phyloP scores from a whole-genome alignment of 2,329 filamentous ascomycete genomes.

The Salinomyces thailandicus region DNA sequence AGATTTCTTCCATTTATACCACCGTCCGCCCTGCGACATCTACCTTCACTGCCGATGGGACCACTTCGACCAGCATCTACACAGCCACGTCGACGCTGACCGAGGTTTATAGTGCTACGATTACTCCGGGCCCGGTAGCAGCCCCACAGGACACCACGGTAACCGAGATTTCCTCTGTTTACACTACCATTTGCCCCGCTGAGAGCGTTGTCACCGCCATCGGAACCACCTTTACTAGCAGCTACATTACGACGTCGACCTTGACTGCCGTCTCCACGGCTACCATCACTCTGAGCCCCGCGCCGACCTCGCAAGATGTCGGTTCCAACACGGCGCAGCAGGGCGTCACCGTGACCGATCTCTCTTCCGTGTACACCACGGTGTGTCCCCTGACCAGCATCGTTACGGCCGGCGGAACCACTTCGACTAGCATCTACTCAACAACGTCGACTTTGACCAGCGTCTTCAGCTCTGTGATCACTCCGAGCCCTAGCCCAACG shows the following conservation, averaged over 20 bases:
- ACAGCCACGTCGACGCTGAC: constrained; percentile 10
- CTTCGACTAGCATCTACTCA: constrained; percentile 1
- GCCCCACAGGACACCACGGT: constrained; percentile 2
- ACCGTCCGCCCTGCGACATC: constrained; percentile 8
- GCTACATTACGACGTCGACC: constrained; percentile 9
- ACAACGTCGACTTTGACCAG: constrained; percentile 1
- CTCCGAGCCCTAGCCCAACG: neutral
- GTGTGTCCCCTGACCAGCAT: constrained; percentile 1
- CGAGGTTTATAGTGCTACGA: neutral
- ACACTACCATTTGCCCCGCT: constrained; percentile 10
- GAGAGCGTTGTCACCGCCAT: constrained; percentile 2
- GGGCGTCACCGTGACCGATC: neutral
- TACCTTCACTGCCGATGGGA: constrained; percentile 1
- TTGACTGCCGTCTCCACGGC: constrained; percentile 5
- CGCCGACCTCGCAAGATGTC: neutral
- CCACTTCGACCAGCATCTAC: constrained; percentile 7
- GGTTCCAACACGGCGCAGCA: neutral
- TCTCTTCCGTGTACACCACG: constrained; percentile 2
- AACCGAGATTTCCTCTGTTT: constrained; percentile 6
- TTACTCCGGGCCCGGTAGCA: too few species aligned
- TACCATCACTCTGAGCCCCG: neutral
- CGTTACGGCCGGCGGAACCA: neutral
- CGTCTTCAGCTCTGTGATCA: neutral
- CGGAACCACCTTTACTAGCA: constrained; percentile 5
- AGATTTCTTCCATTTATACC: constrained; percentile 7